A percentile compares a stretch with the other conserved stretches of the same genome.
phyloP scores from a whole-genome alignment of 2,329 filamentous ascomycete species.

The Nectriaceae sp. region DNA sequence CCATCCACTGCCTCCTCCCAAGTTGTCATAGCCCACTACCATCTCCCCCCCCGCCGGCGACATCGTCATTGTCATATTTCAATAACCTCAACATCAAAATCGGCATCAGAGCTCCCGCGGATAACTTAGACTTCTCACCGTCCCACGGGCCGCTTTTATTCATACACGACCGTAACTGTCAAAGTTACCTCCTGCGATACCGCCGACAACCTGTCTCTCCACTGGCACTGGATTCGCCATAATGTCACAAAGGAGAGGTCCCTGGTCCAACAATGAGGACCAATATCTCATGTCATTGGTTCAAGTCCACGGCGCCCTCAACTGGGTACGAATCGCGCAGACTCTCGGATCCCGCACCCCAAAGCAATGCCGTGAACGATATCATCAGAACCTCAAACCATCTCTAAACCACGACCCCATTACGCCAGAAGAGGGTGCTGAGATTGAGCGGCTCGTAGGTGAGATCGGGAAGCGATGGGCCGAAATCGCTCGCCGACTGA shows the following conservation, averaged over 20 bases:
- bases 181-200: no score
- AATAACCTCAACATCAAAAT: no score
- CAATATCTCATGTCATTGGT: conserved; percentile 70
- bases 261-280: conserved; percentile 82
- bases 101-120: no score
- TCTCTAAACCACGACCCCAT: conserved; percentile 74
- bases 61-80: no score
- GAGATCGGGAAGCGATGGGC: conserved; percentile 89
- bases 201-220: no score
- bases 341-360: conserved; percentile 77
- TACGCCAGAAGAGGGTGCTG: conserved; percentile 65
- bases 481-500: conserved; percentile 79
- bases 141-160: no score
- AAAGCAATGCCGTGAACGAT: conserved; percentile 94
- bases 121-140: no score
- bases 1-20: no score
- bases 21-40: no score
- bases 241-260: conserved; percentile 62
- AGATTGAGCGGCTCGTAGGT: conserved; percentile 76
- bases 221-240: no score
- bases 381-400: conserved; percentile 89
- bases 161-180: no score
- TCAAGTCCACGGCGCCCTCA: conserved; percentile 66
- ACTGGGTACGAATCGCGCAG: conserved; percentile 87
- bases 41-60: no score